Conservation (phyloP, 495 filamentous ascomycete species). For the Penicillium ucsense region DNA sequence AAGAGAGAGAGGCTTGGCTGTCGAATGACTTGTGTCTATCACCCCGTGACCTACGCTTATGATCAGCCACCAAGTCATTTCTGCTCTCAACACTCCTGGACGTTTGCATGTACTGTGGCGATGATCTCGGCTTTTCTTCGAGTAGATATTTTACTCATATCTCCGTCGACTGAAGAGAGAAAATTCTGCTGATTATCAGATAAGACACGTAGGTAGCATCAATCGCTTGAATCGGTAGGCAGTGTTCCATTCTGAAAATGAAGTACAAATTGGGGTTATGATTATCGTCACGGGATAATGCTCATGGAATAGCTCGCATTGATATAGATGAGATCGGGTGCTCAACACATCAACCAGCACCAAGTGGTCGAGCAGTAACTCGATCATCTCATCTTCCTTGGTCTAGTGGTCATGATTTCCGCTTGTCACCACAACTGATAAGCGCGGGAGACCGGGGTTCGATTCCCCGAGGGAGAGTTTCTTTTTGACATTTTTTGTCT, state of each 20-base stretch:
- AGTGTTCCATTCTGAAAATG: neutral
- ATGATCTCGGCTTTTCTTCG: too few species aligned
- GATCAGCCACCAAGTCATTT: too few species aligned
- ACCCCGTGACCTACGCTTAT: too few species aligned
- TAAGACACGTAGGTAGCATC: too few species aligned
- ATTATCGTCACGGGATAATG: neutral
- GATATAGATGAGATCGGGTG: neutral
- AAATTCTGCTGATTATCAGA: too few species aligned
- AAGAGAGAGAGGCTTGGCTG: too few species aligned
- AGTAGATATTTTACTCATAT: too few species aligned
- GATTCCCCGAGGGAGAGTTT: conserved; percentile 42
- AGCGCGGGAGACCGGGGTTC: conserved; percentile 45
- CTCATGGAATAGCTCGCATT: neutral
- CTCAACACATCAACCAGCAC: conserved; percentile 8
- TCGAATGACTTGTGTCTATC: too few species aligned
- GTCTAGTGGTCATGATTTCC: conserved; percentile 48
- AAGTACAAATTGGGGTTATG: neutral
- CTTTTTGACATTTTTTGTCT: conserved; percentile 10
- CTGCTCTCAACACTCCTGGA: too few species aligned
- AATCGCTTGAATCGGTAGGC: too few species aligned
- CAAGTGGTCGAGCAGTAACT: conserved; percentile 26
- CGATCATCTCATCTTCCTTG: conserved; percentile 21
- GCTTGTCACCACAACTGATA: conserved; percentile 38
- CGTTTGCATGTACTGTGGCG: too few species aligned
- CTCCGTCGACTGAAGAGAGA: too few species aligned